A percentile compares a stretch with the other conserved stretches of the same genome.
Conservation (phyloP, 2,329 filamentous ascomycete genomes). For the Epicoccum nigrum region DNA sequence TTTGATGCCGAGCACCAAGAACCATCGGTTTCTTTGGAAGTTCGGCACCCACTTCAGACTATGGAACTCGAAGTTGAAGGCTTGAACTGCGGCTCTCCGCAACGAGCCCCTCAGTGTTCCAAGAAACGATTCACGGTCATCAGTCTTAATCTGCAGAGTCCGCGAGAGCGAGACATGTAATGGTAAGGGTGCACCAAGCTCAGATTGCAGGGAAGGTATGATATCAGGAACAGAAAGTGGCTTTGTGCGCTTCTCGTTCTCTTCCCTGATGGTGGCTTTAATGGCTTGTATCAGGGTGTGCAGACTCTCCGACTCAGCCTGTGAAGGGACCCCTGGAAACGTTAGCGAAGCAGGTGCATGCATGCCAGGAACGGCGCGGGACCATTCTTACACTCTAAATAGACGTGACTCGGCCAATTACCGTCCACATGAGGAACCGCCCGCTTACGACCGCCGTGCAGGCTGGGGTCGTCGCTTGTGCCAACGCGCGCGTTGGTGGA, state of each 20-base stretch:
- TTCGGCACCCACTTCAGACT: constrained; percentile 70
- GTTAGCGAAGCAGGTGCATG: constrained; percentile 35
- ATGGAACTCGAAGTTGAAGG: constrained; percentile 56
- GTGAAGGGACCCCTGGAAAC: constrained; percentile 47
- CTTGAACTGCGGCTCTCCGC: constrained; percentile 54
- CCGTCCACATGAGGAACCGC: constrained; percentile 83
- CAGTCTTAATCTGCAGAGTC: constrained; percentile 74
- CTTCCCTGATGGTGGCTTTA: constrained; percentile 21
- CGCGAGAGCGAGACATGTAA: constrained; percentile 91
- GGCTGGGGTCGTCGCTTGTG: constrained; percentile 77
- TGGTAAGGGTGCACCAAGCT: constrained; percentile 77
- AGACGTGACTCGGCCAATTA: constrained; percentile 92
- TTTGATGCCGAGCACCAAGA: constrained; percentile 75
- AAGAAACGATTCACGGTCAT: constrained; percentile 73
- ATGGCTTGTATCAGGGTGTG: constrained; percentile 39
- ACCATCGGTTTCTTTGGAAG: constrained; percentile 73
- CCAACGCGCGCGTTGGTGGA: constrained; percentile 79
- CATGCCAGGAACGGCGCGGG: constrained; percentile 3
- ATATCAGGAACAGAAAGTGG: constrained; percentile 52
- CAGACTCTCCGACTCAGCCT: constrained; percentile 39
- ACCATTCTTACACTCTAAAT: constrained; percentile 81
- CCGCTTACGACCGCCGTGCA: constrained; percentile 85
- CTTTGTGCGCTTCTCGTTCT: constrained; percentile 30
- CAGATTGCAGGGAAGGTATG: constrained; percentile 74
- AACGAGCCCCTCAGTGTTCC: constrained; percentile 57